Evolutionary conservation across 2,329 filamentous ascomycete species (phyloP).

Genomic region (Apiospora rasikravindrae): DNA sequence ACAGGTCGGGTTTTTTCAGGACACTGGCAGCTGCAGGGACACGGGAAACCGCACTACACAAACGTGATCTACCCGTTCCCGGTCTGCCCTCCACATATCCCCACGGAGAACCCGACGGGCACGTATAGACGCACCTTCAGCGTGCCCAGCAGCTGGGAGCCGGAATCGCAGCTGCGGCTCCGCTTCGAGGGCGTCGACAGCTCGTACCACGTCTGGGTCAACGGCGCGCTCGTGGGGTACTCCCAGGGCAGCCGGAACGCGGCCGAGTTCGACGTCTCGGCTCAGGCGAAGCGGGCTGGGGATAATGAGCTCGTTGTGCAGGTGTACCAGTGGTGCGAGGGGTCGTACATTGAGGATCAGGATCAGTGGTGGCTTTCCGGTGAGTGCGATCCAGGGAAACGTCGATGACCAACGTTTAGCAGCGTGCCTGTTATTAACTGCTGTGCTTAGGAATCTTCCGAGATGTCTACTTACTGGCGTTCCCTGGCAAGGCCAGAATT

Average conservation of each 20-base stretch:
- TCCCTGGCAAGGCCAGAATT: slow-evolving; percentile 56
- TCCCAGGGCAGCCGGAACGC: slow-evolving; percentile 72
- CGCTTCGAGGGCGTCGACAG: slow-evolving; percentile 76
- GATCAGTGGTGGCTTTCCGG: slow-evolving; percentile 73
- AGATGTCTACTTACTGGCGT: slow-evolving; percentile 66
- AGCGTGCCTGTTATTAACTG: neutral
- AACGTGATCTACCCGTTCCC: slow-evolving; percentile 72
- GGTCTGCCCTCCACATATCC: slow-evolving; percentile 66
- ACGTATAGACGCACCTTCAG: slow-evolving; percentile 63
- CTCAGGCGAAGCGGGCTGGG: slow-evolving; percentile 44
- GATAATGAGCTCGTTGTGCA: slow-evolving; percentile 64
- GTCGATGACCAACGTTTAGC: neutral
- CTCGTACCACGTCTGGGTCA: slow-evolving; percentile 73
- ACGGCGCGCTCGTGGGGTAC: slow-evolving; percentile 68
- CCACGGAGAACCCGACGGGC: slow-evolving; percentile 68
- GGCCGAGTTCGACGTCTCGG: slow-evolving; percentile 71
- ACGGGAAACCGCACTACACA: slow-evolving; percentile 71
- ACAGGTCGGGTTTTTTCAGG: neutral
- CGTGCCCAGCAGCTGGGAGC: slow-evolving; percentile 54
- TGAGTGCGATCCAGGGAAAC: slow-evolving; percentile 34
- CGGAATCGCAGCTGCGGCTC: slow-evolving; percentile 58
- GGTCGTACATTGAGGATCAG: slow-evolving; percentile 72
- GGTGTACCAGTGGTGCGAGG: slow-evolving; percentile 76
- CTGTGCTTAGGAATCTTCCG: slow-evolving; percentile 62
- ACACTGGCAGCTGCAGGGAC: slow-evolving; percentile 74